Conservation (phyloP, 164 flowering plant species). For the Cinnamomum micranthum region DNA sequence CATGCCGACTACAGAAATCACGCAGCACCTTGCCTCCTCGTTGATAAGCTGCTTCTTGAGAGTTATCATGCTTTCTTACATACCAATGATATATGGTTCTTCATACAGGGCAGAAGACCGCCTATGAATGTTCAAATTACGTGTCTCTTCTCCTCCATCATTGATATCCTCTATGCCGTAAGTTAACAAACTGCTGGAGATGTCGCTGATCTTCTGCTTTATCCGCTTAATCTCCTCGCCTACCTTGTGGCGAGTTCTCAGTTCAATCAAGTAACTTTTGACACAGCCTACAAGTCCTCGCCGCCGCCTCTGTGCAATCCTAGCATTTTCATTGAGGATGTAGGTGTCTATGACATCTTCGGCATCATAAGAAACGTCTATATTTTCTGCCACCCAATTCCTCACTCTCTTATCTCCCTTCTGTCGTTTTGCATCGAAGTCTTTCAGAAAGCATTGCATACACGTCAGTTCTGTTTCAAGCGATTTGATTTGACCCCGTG, state of each 20-base stretch:
- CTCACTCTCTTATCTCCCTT: slow-evolving; percentile 5
- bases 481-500: slow-evolving; percentile 10
- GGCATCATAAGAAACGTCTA: slow-evolving; percentile 14
- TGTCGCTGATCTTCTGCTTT: neutral
- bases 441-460: slow-evolving; percentile 29
- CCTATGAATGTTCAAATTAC: neutral
- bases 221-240: slow-evolving; percentile 3
- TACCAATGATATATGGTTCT: slow-evolving; percentile 5
- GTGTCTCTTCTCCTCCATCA: neutral
- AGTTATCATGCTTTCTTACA: slow-evolving; percentile 10
- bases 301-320: neutral
- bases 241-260: neutral
- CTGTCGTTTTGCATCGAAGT: slow-evolving; percentile 14
- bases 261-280: neutral
- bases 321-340: neutral
- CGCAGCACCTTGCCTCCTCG: slow-evolving; percentile 4
- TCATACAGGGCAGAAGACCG: neutral
- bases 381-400: slow-evolving; percentile 18
- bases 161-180: slow-evolving; percentile 4
- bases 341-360: slow-evolving; percentile 21
- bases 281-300: neutral
- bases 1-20: slow-evolving; percentile 29
- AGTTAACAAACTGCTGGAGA: neutral
- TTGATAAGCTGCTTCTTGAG: slow-evolving; percentile 13
- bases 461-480: slow-evolving; percentile 18